These are phyloP conservation scores for Aspergillus jensenii DNA, from an alignment of 2,329 filamentous ascomycete genomes.

Conservation along the genomic window DNA sequence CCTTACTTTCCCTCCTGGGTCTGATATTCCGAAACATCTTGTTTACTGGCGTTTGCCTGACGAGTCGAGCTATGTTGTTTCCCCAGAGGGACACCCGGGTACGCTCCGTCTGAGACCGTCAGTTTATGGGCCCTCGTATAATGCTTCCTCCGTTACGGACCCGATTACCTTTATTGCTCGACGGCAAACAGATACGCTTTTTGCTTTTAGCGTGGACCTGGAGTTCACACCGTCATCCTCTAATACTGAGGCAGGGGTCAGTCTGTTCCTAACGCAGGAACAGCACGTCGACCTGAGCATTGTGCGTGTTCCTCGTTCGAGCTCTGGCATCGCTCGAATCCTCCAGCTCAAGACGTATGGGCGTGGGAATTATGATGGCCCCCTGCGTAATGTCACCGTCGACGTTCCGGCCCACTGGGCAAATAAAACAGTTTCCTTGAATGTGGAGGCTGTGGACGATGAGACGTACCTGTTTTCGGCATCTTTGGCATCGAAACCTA, in stretches of 20 bases:
- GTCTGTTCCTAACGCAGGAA: conserved; percentile 18
- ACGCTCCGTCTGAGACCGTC: conserved; percentile 52
- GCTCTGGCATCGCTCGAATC: background rate
- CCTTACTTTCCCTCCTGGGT: conserved; percentile 48
- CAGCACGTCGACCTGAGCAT: conserved; percentile 22
- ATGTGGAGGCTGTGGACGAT: conserved; percentile 2
- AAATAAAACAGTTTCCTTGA: background rate
- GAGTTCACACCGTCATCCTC: background rate
- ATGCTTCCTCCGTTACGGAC: conserved; percentile 31
- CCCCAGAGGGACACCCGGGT: conserved; percentile 42
- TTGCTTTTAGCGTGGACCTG: conserved; percentile 16
- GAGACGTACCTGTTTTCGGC: conserved; percentile 2
- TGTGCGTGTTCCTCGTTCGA: background rate
- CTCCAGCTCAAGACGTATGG: conserved; percentile 1
- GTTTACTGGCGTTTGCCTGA: conserved; percentile 56
- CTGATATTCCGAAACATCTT: conserved; percentile 54
- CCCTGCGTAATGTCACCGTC: background rate
- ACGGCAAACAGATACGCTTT: conserved; percentile 20
- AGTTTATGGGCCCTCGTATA: conserved; percentile 54
- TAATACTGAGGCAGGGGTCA: conserved; percentile 17
- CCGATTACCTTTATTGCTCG: conserved; percentile 12
- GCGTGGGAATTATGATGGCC: background rate
- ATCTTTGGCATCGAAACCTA: background rate
- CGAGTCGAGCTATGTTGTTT: conserved; percentile 47
- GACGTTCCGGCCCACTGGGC: background rate